phyloP scores from a whole-genome alignment of 2,329 filamentous ascomycete species.

The Colletotrichum navitas region DNA sequence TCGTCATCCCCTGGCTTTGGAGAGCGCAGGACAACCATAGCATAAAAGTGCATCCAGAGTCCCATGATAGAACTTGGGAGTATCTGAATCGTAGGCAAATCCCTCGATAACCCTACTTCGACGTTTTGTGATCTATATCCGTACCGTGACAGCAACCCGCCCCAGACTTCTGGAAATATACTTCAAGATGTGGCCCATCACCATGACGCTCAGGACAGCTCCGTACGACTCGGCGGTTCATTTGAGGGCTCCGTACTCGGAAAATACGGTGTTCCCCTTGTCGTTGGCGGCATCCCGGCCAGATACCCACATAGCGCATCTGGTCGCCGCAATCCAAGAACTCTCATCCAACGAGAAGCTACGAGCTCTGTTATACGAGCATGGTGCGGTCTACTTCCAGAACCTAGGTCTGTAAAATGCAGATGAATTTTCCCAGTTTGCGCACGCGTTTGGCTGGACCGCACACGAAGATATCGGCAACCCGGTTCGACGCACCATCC shows the following conservation, averaged over 20 bases:
- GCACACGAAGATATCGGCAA: constrained; percentile 47
- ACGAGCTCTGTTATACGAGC: constrained; percentile 33
- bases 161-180: not conserved
- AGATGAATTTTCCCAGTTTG: constrained; percentile 46
- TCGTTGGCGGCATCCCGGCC: not conserved
- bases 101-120: constrained; percentile 3
- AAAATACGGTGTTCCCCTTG: constrained; percentile 23
- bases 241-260: constrained; percentile 11
- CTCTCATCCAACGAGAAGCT: constrained; percentile 15
- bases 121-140: not conserved
- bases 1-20: constrained; percentile 12
- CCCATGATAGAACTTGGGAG: not conserved
- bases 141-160: not conserved
- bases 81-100: not conserved
- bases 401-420: constrained; percentile 43
- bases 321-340: constrained; percentile 18
- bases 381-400: constrained; percentile 47
- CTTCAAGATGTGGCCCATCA: not conserved
- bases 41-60: not conserved
- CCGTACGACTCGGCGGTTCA: constrained; percentile 20
- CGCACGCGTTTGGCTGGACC: constrained; percentile 47
- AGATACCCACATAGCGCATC: constrained; percentile 10
- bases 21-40: not conserved
- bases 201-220: constrained; percentile 1
- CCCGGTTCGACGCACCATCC: constrained; percentile 45